Evolutionary conservation across 2,329 filamentous ascomycete genomes (phyloP), one percentile per base, ranked within the genome.

Genomic region (Ilyonectria robusta): DNA sequence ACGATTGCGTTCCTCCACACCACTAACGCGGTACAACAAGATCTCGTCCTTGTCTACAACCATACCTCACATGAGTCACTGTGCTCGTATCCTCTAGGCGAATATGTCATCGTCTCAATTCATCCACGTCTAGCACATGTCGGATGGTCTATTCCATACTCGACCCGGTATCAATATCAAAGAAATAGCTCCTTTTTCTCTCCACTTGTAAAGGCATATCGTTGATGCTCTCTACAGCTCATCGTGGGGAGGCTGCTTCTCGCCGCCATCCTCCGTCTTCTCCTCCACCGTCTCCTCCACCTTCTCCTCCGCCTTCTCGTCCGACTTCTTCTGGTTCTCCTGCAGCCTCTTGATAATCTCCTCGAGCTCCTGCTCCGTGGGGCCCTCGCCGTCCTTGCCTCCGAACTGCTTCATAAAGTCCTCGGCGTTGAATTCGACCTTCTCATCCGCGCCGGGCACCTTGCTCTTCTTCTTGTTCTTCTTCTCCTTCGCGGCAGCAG

Each of bases 401-500:
- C 78, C 76, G 23, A 79, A 72, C 71, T 67, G 51, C n/a, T 78
- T 78, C 59, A 81, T 68, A 59, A 89, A 86, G 73, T 86, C 84
- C 74, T 89, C 83, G 42, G 78, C 76, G 44, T 80, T 79, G 29
- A 83, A 71, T 71, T 87, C 82, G 62, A 84, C 72, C 8, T 83
- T 84, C 72, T 80, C 76, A 46, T 81, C 77, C 23, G 81, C 72
- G 66, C 80, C 54, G 69, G 74, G 71, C 10, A 78, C 75, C 70
- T 84, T 82, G 66, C 80, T 74, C 70, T 80, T 78, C 77, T 84
- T 82, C 31, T 78, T 75, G 75, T 82, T 82, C 42, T 77, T 78
- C 73, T 76, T 78, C 73, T 83, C 81, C n/a, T 68, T 66, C 21
- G 71, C 70, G 46, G 59, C 59, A 62, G 81, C 79, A 59, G 78